Evolutionary conservation across 352 stramenopile genomes (phyloP).

Genomic region (Globisporangium iwayamae): DNA sequence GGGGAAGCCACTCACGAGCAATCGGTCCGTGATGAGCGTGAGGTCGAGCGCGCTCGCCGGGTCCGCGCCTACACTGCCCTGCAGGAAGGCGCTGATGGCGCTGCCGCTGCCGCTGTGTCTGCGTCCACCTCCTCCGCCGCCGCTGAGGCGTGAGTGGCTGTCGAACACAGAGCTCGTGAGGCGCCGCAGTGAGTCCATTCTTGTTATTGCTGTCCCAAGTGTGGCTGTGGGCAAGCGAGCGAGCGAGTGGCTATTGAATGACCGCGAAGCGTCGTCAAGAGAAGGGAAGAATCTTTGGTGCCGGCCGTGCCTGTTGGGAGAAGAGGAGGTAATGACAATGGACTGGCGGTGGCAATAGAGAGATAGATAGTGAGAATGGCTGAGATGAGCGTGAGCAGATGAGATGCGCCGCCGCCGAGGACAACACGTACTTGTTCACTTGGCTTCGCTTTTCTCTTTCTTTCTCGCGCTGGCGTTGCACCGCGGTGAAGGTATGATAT

Average conservation of each 20-base stretch:
- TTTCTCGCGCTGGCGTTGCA: neutral
- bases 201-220: neutral
- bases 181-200: conserved; percentile 70
- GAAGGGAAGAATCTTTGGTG: neutral
- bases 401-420: neutral
- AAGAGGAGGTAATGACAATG: neutral
- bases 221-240: neutral
- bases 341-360: neutral
- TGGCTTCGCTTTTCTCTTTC: conserved; percentile 7
- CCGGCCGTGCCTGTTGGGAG: neutral
- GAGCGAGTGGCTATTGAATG: neutral
- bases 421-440: neutral
- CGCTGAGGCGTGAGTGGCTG: conserved; percentile 21
- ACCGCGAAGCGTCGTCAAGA: neutral
- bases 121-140: conserved; percentile 27
- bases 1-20: conserved; percentile 62
- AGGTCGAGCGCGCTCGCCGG: conserved; percentile 42
- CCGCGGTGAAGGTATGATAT: neutral
- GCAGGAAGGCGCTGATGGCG: conserved; percentile 12
- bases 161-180: conserved; percentile 76
- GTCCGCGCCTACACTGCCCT: conserved; percentile 20
- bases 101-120: conserved; percentile 27
- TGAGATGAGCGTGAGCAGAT: neutral
- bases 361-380: neutral
- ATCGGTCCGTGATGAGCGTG: conserved; percentile 67